phyloP scores from a whole-genome alignment of 2,329 filamentous ascomycete species.

The Exophiala lecanii-corni region DNA sequence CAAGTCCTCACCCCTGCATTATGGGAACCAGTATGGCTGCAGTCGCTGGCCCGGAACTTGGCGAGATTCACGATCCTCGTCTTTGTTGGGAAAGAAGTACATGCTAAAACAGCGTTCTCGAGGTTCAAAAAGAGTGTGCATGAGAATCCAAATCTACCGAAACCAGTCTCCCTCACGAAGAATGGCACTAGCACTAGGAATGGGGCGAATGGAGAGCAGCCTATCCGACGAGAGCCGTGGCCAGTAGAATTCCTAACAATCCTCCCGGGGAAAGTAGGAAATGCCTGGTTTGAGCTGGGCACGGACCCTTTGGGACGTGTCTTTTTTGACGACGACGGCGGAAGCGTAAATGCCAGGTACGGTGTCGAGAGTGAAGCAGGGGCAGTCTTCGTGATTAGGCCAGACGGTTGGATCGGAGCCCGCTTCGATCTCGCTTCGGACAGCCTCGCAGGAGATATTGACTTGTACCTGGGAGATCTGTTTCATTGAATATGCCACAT shows the following conservation, averaged over 20 bases:
- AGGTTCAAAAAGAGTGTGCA: slow-evolving; percentile 78
- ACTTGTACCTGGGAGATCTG: slow-evolving; percentile 17
- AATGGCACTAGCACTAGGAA: slow-evolving; percentile 1
- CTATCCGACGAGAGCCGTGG: slow-evolving; percentile 8
- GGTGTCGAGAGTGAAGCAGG: slow-evolving; percentile 20
- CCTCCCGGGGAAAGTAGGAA: slow-evolving; percentile 31
- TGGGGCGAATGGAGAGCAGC: slow-evolving; percentile 13
- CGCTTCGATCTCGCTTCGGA: slow-evolving; percentile 11
- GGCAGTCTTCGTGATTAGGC: slow-evolving; percentile 21
- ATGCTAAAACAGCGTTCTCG: slow-evolving; percentile 43
- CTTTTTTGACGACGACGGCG: slow-evolving; percentile 31
- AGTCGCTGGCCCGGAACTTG: slow-evolving; percentile 24
- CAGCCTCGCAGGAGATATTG: slow-evolving; percentile 11
- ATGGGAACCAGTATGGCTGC: slow-evolving; percentile 23
- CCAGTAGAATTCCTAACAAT: slow-evolving; percentile 28
- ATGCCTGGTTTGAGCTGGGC: slow-evolving; percentile 34
- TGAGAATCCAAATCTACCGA: slow-evolving; percentile 70
- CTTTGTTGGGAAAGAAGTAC: slow-evolving; percentile 22
- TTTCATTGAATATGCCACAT: too few relatives aligned
- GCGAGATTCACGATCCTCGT: slow-evolving; percentile 28
- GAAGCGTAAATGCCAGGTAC: slow-evolving; percentile 32
- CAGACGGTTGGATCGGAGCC: slow-evolving; percentile 25
- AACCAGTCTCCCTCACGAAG: too few relatives aligned
- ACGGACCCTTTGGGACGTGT: slow-evolving; percentile 32
- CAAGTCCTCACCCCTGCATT: slow-evolving; percentile 26